A percentile compares a stretch with the other conserved stretches of the same genome.
Evolutionary conservation across 768 basidiomycete species (phyloP).

Genomic region (Phlebiopsis gigantea): DNA sequence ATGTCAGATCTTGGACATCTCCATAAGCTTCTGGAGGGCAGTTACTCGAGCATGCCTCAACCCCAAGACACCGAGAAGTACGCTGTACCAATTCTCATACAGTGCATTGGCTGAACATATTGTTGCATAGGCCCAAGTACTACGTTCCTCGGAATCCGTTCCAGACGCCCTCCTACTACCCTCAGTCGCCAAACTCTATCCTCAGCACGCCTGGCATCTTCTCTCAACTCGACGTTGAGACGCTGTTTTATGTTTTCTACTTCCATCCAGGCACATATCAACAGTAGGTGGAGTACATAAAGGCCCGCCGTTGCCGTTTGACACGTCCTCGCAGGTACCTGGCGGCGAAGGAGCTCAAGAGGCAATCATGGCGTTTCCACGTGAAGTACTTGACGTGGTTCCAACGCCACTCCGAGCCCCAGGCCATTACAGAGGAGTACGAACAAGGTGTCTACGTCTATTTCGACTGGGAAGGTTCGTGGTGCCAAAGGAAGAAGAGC

Average conservation of each 20-base stretch:
- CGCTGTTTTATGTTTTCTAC: constrained; percentile 98
- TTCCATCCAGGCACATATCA: constrained; percentile 97
- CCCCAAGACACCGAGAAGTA: constrained; percentile 95
- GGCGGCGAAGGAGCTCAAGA: constrained; percentile 94
- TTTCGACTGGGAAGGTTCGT: constrained; percentile 98
- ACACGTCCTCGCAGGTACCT: constrained; percentile 56
- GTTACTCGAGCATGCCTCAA: constrained; percentile 83
- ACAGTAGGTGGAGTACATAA: constrained; percentile 54
- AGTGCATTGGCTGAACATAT: not conserved
- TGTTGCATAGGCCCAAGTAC: constrained; percentile 78
- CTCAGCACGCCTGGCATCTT: constrained; percentile 83
- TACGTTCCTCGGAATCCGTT: constrained; percentile 92
- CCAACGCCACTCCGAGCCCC: constrained; percentile 96
- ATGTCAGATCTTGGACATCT: constrained; percentile 87
- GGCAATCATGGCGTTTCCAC: constrained; percentile 98
- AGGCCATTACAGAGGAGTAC: constrained; percentile 98
- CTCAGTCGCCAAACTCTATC: constrained; percentile 78
- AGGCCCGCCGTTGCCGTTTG: not conserved
- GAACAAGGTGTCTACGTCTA: constrained; percentile 99
- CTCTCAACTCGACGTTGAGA: constrained; percentile 91
- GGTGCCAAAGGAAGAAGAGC: constrained; percentile 97
- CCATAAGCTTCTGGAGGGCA: constrained; percentile 90
- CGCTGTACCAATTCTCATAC: constrained; percentile 7
- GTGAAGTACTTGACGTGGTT: constrained; percentile 99
- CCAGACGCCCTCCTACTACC: constrained; percentile 90